A percentile compares a stretch with the other conserved stretches of the same genome.
These are phyloP conservation scores for Botryosphaeria dothidea DNA, from an alignment of 2,329 filamentous ascomycete species.

Conservation along the genomic window DNA sequence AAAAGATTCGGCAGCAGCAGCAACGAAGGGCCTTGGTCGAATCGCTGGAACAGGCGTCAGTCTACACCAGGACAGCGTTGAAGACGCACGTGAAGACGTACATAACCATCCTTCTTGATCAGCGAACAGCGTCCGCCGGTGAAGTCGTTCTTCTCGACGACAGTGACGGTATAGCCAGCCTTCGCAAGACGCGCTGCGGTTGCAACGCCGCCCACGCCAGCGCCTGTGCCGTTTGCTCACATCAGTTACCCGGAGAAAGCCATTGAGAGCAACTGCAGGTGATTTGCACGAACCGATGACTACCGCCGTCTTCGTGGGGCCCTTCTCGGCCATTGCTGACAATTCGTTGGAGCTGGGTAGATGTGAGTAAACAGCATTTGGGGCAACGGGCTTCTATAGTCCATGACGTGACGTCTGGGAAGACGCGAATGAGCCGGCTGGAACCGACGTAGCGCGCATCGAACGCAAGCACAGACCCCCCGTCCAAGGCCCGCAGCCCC, in stretches of 20 bases:
- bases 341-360: background rate
- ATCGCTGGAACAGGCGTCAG: slow-evolving; percentile 47
- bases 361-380: background rate
- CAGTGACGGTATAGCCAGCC: slow-evolving; percentile 70
- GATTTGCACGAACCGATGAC: slow-evolving; percentile 49
- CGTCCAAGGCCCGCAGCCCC: background rate
- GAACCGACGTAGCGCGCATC: background rate
- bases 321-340: slow-evolving; percentile 12
- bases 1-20: slow-evolving; percentile 72
- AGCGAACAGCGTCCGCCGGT: slow-evolving; percentile 72
- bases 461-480: background rate
- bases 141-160: slow-evolving; percentile 76
- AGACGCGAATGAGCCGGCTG: background rate
- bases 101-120: slow-evolving; percentile 61
- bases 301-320: slow-evolving; percentile 49
- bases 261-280: background rate
- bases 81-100: slow-evolving; percentile 22
- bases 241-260: background rate
- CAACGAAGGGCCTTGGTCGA: slow-evolving; percentile 76
- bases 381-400: background rate
- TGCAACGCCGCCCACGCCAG: slow-evolving; percentile 71
- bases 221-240: slow-evolving; percentile 47
- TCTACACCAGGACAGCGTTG: background rate
- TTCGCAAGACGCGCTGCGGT: slow-evolving; percentile 71
- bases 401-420: slow-evolving; percentile 3